Evolutionary conservation across 495 filamentous ascomycete species (phyloP).

Genomic region (Aspergillus steynii): DNA sequence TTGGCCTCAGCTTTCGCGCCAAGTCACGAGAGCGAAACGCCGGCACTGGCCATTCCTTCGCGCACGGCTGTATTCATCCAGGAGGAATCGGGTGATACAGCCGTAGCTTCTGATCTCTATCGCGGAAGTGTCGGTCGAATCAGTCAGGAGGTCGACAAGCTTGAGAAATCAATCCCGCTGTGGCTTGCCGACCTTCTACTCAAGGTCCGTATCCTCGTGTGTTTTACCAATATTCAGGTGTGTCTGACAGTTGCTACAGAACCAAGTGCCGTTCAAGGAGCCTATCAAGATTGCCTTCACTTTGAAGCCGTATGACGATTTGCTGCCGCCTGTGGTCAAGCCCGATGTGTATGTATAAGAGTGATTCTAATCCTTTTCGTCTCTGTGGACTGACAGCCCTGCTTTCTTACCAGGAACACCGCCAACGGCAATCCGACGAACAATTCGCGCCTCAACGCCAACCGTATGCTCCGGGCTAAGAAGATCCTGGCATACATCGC

Average conservation of each 20-base stretch:
- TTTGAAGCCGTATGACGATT: constrained; percentile 78
- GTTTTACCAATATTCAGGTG: neutral
- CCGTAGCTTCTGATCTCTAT: constrained; percentile 89
- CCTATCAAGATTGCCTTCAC: constrained; percentile 90
- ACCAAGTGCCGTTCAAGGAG: constrained; percentile 85
- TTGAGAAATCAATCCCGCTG: constrained; percentile 81
- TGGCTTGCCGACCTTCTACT: constrained; percentile 94
- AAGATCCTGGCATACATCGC: constrained; percentile 94
- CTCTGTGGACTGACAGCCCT: constrained; percentile 13
- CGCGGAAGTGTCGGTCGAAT: constrained; percentile 79
- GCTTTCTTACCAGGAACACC: constrained; percentile 19
- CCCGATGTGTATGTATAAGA: constrained; percentile 51
- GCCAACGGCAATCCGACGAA: constrained; percentile 41
- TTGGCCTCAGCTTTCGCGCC: constrained; percentile 71
- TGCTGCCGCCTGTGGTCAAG: constrained; percentile 67
- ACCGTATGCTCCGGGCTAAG: constrained; percentile 91
- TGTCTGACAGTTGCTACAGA: constrained; percentile 43
- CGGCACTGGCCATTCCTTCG: constrained; percentile 74
- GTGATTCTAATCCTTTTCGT: neutral
- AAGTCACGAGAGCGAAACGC: constrained; percentile 80
- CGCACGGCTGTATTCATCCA: constrained; percentile 89
- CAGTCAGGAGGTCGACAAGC: constrained; percentile 73
- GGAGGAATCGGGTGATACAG: constrained; percentile 83
- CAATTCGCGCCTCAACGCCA: constrained; percentile 89
- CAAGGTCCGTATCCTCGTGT: constrained; percentile 47